phyloP scores from a whole-genome alignment of 1,284 basidiomycete genomes.

The Microstroma glucosiphilum region DNA sequence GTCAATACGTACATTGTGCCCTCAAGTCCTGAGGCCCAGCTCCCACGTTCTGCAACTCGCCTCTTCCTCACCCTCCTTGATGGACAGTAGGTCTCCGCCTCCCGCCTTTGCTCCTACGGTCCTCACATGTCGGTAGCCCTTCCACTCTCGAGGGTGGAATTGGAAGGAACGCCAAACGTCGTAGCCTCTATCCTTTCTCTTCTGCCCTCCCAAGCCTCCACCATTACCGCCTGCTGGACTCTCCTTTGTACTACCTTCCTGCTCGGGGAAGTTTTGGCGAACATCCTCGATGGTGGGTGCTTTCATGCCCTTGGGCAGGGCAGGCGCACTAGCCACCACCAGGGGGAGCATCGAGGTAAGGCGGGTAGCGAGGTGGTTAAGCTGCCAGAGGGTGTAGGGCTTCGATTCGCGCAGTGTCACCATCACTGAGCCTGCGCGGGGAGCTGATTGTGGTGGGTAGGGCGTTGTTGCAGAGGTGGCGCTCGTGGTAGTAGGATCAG shows the following conservation, averaged over 20 bases:
- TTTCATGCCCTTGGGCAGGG: constrained; percentile 29
- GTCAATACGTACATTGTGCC: too few relatives aligned
- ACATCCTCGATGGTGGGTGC: constrained; percentile 56
- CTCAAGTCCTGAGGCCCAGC: constrained; percentile 23
- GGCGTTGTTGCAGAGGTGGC: not conserved
- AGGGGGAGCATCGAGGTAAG: constrained; percentile 57
- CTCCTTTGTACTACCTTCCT: constrained; percentile 64
- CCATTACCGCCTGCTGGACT: too few relatives aligned
- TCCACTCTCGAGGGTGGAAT: constrained; percentile 68
- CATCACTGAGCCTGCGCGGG: constrained; percentile 60
- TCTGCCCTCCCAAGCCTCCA: too few relatives aligned
- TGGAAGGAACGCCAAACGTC: constrained; percentile 69
- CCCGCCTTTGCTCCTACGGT: constrained; percentile 64
- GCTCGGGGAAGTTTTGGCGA: constrained; percentile 46
- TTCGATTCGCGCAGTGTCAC: constrained; percentile 78
- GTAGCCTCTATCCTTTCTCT: too few relatives aligned
- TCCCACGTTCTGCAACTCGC: constrained; percentile 46
- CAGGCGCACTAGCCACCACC: constrained; percentile 49
- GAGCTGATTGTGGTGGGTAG: not conserved
- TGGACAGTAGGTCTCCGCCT: constrained; percentile 47
- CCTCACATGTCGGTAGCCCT: constrained; percentile 82
- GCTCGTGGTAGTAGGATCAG: not conserved
- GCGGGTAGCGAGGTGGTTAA: constrained; percentile 31
- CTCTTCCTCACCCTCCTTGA: constrained; percentile 19
- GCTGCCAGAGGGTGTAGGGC: constrained; percentile 82